Evolutionary conservation across 2,329 filamentous ascomycete species (phyloP), one percentile per base, ranked within the genome.

Genomic region (Cyanodermella asteris): DNA sequence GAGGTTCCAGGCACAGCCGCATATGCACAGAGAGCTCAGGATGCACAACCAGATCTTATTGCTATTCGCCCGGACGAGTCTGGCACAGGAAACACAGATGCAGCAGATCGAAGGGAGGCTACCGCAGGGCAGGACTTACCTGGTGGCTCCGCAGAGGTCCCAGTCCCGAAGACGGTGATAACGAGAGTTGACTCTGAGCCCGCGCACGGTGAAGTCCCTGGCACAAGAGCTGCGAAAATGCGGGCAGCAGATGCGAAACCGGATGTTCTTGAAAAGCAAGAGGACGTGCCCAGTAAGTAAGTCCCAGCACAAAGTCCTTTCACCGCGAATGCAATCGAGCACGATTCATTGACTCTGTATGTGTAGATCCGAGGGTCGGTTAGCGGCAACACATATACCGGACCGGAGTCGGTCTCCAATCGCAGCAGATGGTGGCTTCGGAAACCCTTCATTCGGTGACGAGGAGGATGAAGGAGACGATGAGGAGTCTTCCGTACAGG

Each of bases 21-120:
- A 28, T 71, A 67, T 42, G 53, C 61, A n/a, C 55, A 59, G 37
- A 51, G 64, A 32, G 49, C 42, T 13, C 53, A 58, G 35, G 66
- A 71, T 41, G 64, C 65, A 15, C 64, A 70, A 5, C 66, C 66
- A 5, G 65, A 72, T 39, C 63, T 71, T 41, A 51, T 72, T 15
- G 63, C 69, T 40, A 49, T 72, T 25, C 50, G 70, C 4, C 52
- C 53, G 7, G 56, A 53, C 28, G n/a, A n/a, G n/a, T n/a, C n/a
- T n/a, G n/a, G n/a, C n/a, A n/a, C n/a, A n/a, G 50, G 43, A 16
- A 41, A 38, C 31, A 42, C 35, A 16, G 53, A 56, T 31, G n/a
- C n/a, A n/a, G n/a, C n/a, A n/a, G n/a, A n/a, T n/a, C n/a, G n/a
- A n/a, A 44, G 50, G 28, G 51, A 58, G 13, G 36, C 50, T 18